A percentile compares a stretch with the other conserved stretches of the same genome.
Conservation (phyloP, 164 flowering plant genomes). For the Liriodendron chinense region DNA sequence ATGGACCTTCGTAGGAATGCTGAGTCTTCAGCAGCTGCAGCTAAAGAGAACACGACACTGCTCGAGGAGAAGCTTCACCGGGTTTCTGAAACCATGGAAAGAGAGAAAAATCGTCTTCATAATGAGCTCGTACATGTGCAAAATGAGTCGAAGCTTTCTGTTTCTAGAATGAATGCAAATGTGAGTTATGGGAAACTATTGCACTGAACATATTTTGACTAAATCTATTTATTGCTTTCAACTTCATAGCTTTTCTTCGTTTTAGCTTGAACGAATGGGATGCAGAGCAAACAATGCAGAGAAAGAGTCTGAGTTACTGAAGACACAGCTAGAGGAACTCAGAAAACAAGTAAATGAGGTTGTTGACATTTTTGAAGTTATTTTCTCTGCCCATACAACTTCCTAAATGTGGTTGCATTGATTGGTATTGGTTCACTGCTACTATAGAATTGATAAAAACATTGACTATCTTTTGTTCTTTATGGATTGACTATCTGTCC, state of each 20-base stretch:
- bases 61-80: constrained; percentile 51
- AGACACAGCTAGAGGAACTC: constrained; percentile 58
- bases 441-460: too few relatives aligned
- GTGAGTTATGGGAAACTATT: constrained; percentile 42
- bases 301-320: constrained; percentile 60
- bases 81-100: constrained; percentile 54
- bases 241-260: constrained; percentile 2
- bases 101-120: constrained; percentile 55
- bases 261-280: constrained; percentile 79
- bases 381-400: too few relatives aligned
- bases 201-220: neutral
- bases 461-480: neutral
- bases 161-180: constrained; percentile 66
- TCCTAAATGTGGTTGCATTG: too few relatives aligned
- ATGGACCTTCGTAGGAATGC: constrained; percentile 60
- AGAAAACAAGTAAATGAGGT: constrained; percentile 64
- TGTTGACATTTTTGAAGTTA: neutral
- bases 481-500: neutral
- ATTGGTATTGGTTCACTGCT: too few relatives aligned
- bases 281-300: constrained; percentile 78
- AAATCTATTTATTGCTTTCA: neutral
- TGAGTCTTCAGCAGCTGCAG: constrained; percentile 57
- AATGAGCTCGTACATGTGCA: constrained; percentile 54
- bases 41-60: constrained; percentile 56
- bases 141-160: constrained; percentile 62